phyloP scores from a whole-genome alignment of 768 basidiomycete genomes.

The Mrakia blollopis region DNA sequence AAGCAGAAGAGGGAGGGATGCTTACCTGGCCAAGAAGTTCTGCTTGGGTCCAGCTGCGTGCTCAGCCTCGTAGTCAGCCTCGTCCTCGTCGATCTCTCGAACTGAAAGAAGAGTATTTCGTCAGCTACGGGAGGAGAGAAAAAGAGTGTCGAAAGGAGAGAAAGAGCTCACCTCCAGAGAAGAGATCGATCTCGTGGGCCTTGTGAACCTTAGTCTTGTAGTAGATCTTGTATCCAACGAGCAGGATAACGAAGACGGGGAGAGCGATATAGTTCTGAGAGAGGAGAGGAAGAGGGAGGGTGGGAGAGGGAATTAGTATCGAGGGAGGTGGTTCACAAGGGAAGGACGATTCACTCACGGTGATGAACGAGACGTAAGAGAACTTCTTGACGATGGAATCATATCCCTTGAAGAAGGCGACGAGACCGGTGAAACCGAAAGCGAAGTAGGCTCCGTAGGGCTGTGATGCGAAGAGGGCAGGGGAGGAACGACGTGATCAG shows the following conservation, averaged over 20 bases:
- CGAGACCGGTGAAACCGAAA: conserved; percentile 56
- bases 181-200: conserved; percentile 56
- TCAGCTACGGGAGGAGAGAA: background rate
- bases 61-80: conserved; percentile 52
- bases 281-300: conserved; percentile 38
- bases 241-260: conserved; percentile 50
- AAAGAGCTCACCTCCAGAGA: conserved; percentile 49
- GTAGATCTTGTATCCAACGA: conserved; percentile 49
- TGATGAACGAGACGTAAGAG: conserved; percentile 24
- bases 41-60: conserved; percentile 41
- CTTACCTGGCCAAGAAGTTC: conserved; percentile 25
- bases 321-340: no score
- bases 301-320: background rate
- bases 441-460: conserved; percentile 69
- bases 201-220: conserved; percentile 46
- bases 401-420: conserved; percentile 58
- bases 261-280: conserved; percentile 53
- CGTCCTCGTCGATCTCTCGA: conserved; percentile 60
- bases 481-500: no score
- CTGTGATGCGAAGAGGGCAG: background rate
- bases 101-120: background rate
- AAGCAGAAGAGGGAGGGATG: background rate
- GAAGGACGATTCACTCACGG: conserved; percentile 13
- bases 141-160: background rate
- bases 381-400: conserved; percentile 51